phyloP scores from a whole-genome alignment of 352 stramenopile genomes.

The Phytophthora aleatoria region DNA sequence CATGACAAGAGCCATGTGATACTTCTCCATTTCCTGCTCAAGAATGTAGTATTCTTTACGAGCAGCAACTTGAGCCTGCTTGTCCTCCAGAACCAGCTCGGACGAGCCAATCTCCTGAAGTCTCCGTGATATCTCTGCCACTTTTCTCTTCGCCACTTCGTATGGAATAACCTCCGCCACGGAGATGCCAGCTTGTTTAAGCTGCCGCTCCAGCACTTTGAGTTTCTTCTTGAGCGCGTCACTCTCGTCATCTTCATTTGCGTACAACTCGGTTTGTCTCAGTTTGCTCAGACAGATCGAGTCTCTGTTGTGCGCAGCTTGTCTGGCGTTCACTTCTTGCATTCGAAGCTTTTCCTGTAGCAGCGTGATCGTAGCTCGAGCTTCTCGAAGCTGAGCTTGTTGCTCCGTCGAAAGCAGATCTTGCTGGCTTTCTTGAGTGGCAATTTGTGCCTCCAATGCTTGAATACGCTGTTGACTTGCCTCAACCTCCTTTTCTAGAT shows the following conservation, averaged over 20 bases:
- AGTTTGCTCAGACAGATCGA: constrained; percentile 63
- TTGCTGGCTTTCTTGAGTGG: constrained; percentile 58
- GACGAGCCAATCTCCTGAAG: constrained; percentile 86
- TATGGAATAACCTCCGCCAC: constrained; percentile 92
- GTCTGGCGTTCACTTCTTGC: constrained; percentile 57
- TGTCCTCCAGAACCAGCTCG: constrained; percentile 62
- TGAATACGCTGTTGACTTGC: constrained; percentile 63
- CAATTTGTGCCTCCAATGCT: constrained; percentile 60
- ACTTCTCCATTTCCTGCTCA: constrained; percentile 92
- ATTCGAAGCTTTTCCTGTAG: constrained; percentile 63
- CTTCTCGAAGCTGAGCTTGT: constrained; percentile 61
- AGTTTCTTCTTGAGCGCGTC: constrained; percentile 66
- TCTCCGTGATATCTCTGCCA: constrained; percentile 76
- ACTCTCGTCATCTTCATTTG: constrained; percentile 49
- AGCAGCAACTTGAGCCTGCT: constrained; percentile 46
- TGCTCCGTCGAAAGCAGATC: constrained; percentile 62
- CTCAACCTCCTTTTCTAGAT: constrained; percentile 77
- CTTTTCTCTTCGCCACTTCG: constrained; percentile 75
- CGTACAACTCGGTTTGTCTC: constrained; percentile 43
- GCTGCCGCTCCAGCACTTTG: constrained; percentile 72
- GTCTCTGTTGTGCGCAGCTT: constrained; percentile 57
- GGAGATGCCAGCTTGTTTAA: constrained; percentile 77
- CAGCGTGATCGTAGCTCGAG: constrained; percentile 54
- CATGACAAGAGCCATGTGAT: constrained; percentile 89
- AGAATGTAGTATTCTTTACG: constrained; percentile 89